Evolutionary conservation across 176 grass and related monocot genomes (phyloP).

Genomic region (Guadua angustifolia): DNA sequence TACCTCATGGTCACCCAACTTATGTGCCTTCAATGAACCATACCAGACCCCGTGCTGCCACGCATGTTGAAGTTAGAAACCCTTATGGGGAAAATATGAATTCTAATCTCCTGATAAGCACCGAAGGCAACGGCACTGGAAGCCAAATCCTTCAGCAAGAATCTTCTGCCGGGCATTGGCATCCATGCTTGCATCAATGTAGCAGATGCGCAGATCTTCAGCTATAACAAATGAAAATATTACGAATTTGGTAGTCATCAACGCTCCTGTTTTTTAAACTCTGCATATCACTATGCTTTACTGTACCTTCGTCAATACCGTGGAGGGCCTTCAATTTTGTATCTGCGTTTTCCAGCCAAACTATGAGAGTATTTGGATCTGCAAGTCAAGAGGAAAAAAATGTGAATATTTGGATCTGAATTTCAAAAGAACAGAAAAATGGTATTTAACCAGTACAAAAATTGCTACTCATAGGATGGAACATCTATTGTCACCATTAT

Average conservation of each 20-base stretch:
- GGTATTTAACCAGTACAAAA: slow-evolving; percentile 10
- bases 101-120: slow-evolving; percentile 72
- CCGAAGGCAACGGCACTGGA: slow-evolving; percentile 64
- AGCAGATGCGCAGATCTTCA: slow-evolving; percentile 89
- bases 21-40: slow-evolving; percentile 7
- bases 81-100: neutral
- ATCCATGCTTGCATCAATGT: slow-evolving; percentile 88
- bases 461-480: neutral
- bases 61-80: neutral
- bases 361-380: slow-evolving; percentile 92
- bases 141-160: slow-evolving; percentile 83
- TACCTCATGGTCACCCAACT: neutral
- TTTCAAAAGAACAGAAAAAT: slow-evolving; percentile 1
- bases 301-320: slow-evolving; percentile 70
- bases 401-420: slow-evolving; percentile 53
- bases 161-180: slow-evolving; percentile 72
- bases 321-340: slow-evolving; percentile 39
- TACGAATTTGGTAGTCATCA: too few species aligned
- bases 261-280: neutral
- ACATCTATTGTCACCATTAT: neutral
- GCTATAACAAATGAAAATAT: slow-evolving; percentile 45
- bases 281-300: neutral
- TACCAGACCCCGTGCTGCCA: neutral
- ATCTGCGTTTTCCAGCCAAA: slow-evolving; percentile 71
- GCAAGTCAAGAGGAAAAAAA: slow-evolving; percentile 31